phyloP scores from a whole-genome alignment of 257 asterid species.

The Echium plantagineum region DNA sequence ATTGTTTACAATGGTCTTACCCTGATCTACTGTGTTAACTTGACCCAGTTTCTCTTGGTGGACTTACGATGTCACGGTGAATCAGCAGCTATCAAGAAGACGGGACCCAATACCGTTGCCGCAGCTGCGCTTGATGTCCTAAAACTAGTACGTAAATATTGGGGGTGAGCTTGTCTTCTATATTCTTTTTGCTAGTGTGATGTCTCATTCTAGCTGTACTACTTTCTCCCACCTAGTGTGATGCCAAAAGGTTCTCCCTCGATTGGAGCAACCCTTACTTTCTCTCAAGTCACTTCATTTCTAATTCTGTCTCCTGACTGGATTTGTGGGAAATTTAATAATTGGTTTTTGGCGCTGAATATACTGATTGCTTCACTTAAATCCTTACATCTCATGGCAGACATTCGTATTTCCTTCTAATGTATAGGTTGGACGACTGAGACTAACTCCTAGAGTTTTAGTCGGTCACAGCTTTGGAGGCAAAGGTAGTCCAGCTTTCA shows the following conservation, averaged over 20 bases:
- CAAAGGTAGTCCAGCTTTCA: conserved; percentile 50
- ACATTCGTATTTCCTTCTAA: conserved; percentile 9
- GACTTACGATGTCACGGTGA: conserved; percentile 99
- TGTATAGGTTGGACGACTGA: conserved; percentile 71
- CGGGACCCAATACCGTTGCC: conserved; percentile 76
- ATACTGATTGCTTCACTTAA: background rate
- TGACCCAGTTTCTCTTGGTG: conserved; percentile 85
- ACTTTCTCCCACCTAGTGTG: too few species aligned
- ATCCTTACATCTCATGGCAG: background rate
- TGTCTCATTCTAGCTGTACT: background rate
- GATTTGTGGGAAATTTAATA: too few species aligned
- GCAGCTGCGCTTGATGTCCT: conserved; percentile 95
- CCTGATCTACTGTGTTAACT: conserved; percentile 14
- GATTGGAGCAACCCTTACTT: too few species aligned
- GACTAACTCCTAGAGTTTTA: conserved; percentile 81
- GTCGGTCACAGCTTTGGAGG: conserved; percentile 99
- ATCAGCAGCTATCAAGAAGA: conserved; percentile 69
- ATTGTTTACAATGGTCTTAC: conserved; percentile 15
- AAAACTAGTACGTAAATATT: conserved; percentile 60
- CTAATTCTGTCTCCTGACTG: too few species aligned
- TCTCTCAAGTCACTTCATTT: too few species aligned
- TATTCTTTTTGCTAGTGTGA: background rate
- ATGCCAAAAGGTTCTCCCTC: too few species aligned
- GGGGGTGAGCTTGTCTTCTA: background rate
- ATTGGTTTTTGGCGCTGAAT: too few species aligned